Evolutionary conservation across 306 rosid species (phyloP).

Genomic region (Lagenaria siceraria): DNA sequence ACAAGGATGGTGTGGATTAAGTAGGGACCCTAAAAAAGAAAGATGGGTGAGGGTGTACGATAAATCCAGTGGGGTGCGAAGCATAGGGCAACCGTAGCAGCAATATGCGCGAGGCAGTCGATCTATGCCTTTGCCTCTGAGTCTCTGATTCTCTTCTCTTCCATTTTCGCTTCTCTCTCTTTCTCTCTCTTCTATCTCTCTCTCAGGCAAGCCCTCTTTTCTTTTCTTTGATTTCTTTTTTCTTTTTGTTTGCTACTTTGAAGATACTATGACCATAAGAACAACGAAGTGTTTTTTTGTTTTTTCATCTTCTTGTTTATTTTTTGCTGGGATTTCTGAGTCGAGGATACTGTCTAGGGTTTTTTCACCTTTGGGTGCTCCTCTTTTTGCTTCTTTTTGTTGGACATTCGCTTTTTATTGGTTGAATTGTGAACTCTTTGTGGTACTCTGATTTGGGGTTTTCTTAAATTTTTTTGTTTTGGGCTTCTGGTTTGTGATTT

Average conservation of each 20-base stretch:
- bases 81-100: conserved; percentile 6
- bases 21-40: neutral
- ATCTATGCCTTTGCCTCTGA: neutral
- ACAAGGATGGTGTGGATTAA: too few relatives aligned
- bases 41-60: neutral
- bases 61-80: conserved; percentile 4
- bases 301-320: neutral
- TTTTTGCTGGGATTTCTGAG: neutral
- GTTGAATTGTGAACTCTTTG: neutral
- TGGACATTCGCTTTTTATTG: neutral
- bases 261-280: neutral
- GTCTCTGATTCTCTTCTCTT: conserved; percentile 2
- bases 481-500: neutral
- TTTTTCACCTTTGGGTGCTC: neutral
- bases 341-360: conserved; percentile 15
- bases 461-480: neutral
- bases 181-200: neutral
- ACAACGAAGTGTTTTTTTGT: neutral
- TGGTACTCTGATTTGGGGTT: neutral
- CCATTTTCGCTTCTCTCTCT: conserved; percentile 11
- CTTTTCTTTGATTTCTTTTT: neutral
- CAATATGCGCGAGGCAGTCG: conserved; percentile 8
- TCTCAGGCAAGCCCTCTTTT: conserved; percentile 8
- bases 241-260: neutral
- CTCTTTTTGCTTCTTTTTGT: neutral